Evolutionary conservation across 2,329 filamentous ascomycete genomes (phyloP), one percentile per base, ranked within the genome.

Genomic region (Fusarium stilboides): DNA sequence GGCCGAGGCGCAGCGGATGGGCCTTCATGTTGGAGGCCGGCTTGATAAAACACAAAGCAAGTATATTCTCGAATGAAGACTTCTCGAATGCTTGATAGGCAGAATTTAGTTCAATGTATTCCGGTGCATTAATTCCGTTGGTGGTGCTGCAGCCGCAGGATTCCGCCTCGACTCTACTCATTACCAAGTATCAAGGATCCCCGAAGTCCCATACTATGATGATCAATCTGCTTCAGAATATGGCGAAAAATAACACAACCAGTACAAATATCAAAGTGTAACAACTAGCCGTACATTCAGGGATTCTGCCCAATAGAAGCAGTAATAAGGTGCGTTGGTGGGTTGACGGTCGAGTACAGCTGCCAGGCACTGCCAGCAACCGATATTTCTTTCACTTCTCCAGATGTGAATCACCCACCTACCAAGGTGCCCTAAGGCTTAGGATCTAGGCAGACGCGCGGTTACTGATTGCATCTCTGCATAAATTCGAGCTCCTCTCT

Each of bases 1-100:
- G 60, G 39, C 49, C 39, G 39, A 19, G 39, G 49, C 61, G 61
- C 61, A 56, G 61, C 39, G 34, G 39, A 19, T 13, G 10, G 39
- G n/a, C 10, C n/a, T 13, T n/a, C 43, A 26, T 37, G 42, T 36
- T 9, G 42, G 42, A 47, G 52, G 52, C 40, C 31, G n/a, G 28
- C 52, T 47, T 19, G 22, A 19, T 8, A 39, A 2, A 39, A 9
- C 13, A 42, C 39, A 37, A 8, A 9, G 14, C 22, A 15, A 19
- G 20, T 0, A 10, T 20, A 14, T 22, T 13, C 5, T n/a, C 15
- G n/a, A 34, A 22, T 6, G 14, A 10, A 8, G 4, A n/a, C 8
- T 31, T 15, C 19, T 14, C 5, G 14, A 10, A 6, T 13, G 6
- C 17, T 24, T 17, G 0, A 14, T 22, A 43, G 49, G 49, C 49